phyloP scores from a whole-genome alignment of 2,329 filamentous ascomycete genomes.

The Chrysosporium keratinophilum region DNA sequence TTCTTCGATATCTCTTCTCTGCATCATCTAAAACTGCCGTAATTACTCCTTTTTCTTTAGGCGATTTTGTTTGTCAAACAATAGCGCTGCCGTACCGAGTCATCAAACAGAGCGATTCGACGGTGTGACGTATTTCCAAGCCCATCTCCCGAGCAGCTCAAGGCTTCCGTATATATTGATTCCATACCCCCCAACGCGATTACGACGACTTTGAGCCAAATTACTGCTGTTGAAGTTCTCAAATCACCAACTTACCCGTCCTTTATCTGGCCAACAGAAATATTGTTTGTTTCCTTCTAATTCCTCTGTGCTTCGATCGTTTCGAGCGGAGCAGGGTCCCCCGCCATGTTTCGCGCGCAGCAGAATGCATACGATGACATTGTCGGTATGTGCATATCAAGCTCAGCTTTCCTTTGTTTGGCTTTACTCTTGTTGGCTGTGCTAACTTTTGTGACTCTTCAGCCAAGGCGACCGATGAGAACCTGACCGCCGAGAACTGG shows the following conservation, averaged over 20 bases:
- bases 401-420: background rate
- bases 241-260: background rate
- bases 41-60: too few relatives aligned
- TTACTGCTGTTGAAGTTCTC: background rate
- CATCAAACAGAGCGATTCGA: background rate
- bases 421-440: background rate
- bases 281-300: background rate
- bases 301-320: background rate
- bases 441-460: slow-evolving; percentile 24
- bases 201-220: background rate
- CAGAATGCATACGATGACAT: slow-evolving; percentile 61
- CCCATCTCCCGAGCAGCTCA: background rate
- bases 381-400: slow-evolving; percentile 44
- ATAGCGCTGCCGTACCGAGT: background rate
- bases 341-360: slow-evolving; percentile 49
- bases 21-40: too few relatives aligned
- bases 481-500: slow-evolving; percentile 79
- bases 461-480: slow-evolving; percentile 92
- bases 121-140: background rate
- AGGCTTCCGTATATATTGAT: slow-evolving; percentile 9
- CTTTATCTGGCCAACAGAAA: background rate
- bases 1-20: too few relatives aligned
- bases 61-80: too few relatives aligned
- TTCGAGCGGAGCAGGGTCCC: slow-evolving; percentile 5
- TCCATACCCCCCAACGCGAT: background rate